Base-by-base conservation (phyloP, 2,329 filamentous ascomycete genomes). In the Beauveria pseudobassiana region DNA sequence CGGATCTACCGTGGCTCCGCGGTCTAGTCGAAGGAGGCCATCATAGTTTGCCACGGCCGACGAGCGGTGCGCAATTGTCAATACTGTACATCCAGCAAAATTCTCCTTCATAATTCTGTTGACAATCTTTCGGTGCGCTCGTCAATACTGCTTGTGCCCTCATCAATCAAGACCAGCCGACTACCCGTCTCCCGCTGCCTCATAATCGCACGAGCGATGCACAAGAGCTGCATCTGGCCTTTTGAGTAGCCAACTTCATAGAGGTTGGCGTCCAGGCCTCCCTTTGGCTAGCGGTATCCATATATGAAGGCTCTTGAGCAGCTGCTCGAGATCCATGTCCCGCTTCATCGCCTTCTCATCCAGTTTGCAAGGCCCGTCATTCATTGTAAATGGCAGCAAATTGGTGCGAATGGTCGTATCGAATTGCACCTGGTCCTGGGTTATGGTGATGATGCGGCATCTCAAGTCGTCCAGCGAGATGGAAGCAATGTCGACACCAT, bases 341-440 rank as follows among this genome's bases (percentile, higher is more conserved):
- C 10, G 26, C 28, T 51, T 51, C 26, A 12, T 38, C 6, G n/a
- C 28, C 49, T 51, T 51, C 18, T 51, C 49, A 20, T 51, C 49
- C 49, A 12, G 1, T 7, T n/a, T 22, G 5, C 4, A 3, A 51
- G 26, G 18, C 8, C 3, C 18, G 3, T 34, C 26, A 38, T 51
- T 51, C 49, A 51, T 51, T 14, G 49, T 51, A 18, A 42, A 24
- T 24, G 51, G 51, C 5, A 53, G 51, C 20, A 53, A 20, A n/a
- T 53, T 53, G 51, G 30, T 42, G 20, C 51, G 51, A 53, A 53
- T 53, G n/a, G 26, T 53, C 9, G n/a, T 34, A 40, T 53, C 30
- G 43, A 68, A 67, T 30, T 54, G 60, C 20, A 66, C 60, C 45
- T 67, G 50, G 54, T 48, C 64, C 66, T 66, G 67, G 22, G 65